Evolutionary conservation across 1,139 yeast species (phyloP), one percentile per base, ranked within the genome.

Genomic region (Geotrichum klebahnii): DNA sequence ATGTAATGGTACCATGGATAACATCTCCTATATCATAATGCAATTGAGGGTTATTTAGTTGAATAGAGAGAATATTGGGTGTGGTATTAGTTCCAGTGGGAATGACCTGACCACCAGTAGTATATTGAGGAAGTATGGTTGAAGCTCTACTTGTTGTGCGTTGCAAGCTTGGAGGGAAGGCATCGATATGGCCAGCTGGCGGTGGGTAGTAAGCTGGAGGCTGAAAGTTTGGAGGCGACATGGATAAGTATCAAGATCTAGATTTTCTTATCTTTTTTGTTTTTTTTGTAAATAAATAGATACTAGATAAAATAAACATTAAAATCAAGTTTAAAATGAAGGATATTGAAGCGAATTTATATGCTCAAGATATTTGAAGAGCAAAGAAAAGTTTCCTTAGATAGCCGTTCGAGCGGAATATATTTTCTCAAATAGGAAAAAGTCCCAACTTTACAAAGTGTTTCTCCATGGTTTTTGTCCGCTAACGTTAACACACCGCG

Each of bases 401-500:
- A 43, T n/a, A 20, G 22, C 5, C 16, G 38, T 34, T 2, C 5
- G 28, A 33, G 34, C 39, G 43, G 38, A 43, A 47, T 26, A 28
- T 33, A 17, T 24, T 41, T 28, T 22, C 37, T 19, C 5, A 28
- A 41, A n/a, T 5, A 38, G 42, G 42, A 8, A 22, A 22, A n/a
- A n/a, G n/a, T 9, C 14, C 26, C 16, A 19, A 9, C 19, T 9
- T 3, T 16, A 12, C n/a, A 3, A 10, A 3, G n/a, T 31, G 23
- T 5, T 31, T 40, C 22, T n/a, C n/a, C n/a, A n/a, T n/a, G 32
- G 28, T 9, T 22, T 24, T 33, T 36, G 45, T 48, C 51, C 51
- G 45, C 51, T 48, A 42, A 48, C 47, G 51, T 48, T 17, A 35
- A 48, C 34, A 31, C 42, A 48, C 43, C 45, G 51, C 51, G 51